Percentiles rank a stretch among this genome's conserved stretches.
phyloP scores from a whole-genome alignment of 2,329 filamentous ascomycete species.

The Sporothrix phasma region DNA sequence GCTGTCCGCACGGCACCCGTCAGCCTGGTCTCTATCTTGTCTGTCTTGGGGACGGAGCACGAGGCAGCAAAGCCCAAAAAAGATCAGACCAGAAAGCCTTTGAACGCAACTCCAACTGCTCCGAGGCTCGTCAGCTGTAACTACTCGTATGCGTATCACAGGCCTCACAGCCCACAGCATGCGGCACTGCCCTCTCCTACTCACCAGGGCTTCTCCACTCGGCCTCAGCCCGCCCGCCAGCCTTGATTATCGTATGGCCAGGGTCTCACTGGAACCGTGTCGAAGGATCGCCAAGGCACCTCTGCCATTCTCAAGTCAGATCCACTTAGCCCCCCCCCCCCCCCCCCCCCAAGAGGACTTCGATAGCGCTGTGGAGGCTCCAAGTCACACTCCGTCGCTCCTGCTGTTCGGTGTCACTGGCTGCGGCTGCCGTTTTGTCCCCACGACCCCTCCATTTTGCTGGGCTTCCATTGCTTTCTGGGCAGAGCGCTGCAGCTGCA shows the following conservation, averaged over 20 bases:
- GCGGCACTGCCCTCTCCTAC: not conserved
- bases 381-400: not conserved
- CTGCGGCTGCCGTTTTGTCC: not conserved
- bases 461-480: not conserved
- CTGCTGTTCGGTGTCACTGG: not conserved
- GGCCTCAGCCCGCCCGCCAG: slow-evolving; percentile 1
- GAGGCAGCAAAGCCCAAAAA: not conserved
- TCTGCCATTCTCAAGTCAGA: too few species aligned
- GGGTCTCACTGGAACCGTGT: too few species aligned
- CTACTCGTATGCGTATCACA: too few species aligned
- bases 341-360: not conserved
- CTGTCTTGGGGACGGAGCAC: not conserved
- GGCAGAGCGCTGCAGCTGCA: not conserved
- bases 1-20: not conserved
- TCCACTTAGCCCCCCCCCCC: too few species aligned
- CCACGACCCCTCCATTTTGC: slow-evolving; percentile 6
- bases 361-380: not conserved
- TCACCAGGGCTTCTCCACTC: not conserved
- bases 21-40: not conserved
- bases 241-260: too few species aligned
- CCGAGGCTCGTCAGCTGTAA: not conserved
- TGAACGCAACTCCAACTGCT: not conserved
- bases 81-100: not conserved
- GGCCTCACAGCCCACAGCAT: too few species aligned
- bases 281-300: slow-evolving; percentile 1